These are phyloP conservation scores for Sclerotinia borealis DNA, from an alignment of 2,329 filamentous ascomycete species.

Conservation along the genomic window DNA sequence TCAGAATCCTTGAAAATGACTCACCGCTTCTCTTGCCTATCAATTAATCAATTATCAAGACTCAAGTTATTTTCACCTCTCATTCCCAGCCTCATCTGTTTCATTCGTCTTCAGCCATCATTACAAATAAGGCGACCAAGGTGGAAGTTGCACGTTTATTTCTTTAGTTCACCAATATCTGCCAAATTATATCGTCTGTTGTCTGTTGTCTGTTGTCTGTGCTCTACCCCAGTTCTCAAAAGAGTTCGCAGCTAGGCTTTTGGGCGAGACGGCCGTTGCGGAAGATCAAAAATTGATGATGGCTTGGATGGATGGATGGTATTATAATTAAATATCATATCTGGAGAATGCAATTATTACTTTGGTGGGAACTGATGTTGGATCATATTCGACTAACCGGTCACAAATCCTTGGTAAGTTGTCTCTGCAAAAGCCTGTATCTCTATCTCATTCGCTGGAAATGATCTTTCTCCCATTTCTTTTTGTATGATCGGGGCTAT, in stretches of 20 bases:
- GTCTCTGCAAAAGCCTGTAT: too few species aligned
- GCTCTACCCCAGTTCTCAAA: constrained; percentile 2
- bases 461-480: too few species aligned
- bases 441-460: too few species aligned
- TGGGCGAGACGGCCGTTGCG: background rate
- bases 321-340: background rate
- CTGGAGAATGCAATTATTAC: too few species aligned
- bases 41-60: background rate
- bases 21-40: constrained; percentile 12
- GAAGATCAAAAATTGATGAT: background rate
- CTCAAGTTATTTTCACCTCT: background rate
- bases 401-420: too few species aligned
- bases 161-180: constrained; percentile 7
- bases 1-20: background rate
- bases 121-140: background rate
- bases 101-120: constrained; percentile 2
- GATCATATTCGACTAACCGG: too few species aligned
- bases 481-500: too few species aligned
- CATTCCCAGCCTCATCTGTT: constrained; percentile 11
- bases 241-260: background rate
- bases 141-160: background rate
- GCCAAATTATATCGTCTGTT: background rate
- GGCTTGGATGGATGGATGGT: background rate
- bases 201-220: background rate
- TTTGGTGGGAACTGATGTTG: too few species aligned